phyloP scores from a whole-genome alignment of 345 rosid genomes.

The Populus davidiana region DNA sequence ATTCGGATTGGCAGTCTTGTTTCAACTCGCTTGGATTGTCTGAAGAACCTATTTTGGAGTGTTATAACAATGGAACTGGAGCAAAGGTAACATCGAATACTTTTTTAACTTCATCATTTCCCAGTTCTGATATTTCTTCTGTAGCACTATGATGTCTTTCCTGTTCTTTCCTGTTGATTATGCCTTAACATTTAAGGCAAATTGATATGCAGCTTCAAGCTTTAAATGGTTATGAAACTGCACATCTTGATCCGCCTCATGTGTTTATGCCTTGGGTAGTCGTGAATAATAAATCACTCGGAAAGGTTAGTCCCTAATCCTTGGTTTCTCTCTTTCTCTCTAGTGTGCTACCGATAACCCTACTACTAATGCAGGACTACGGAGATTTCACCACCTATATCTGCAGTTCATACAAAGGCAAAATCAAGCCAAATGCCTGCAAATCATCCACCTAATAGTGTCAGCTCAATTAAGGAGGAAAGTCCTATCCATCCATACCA shows the following conservation, averaged over 20 bases:
- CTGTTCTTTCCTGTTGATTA: neutral
- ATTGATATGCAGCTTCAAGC: slow-evolving; percentile 33
- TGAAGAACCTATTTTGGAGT: slow-evolving; percentile 21
- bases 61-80: slow-evolving; percentile 31
- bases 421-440: slow-evolving; percentile 28
- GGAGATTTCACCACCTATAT: slow-evolving; percentile 27
- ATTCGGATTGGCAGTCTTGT: slow-evolving; percentile 32
- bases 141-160: neutral
- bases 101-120: neutral
- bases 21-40: slow-evolving; percentile 28
- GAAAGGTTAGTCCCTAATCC: slow-evolving; percentile 21
- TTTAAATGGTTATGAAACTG: slow-evolving; percentile 28
- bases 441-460: neutral
- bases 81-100: slow-evolving; percentile 16
- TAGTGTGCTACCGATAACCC: neutral
- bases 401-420: slow-evolving; percentile 40
- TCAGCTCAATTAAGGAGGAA: slow-evolving; percentile 6
- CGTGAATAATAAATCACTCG: slow-evolving; percentile 29
- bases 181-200: no score
- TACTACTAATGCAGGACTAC: slow-evolving; percentile 34
- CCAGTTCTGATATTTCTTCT: neutral
- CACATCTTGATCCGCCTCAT: slow-evolving; percentile 34
- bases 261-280: slow-evolving; percentile 41
- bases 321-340: neutral
- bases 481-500: neutral